Evolutionary conservation across 2,329 filamentous ascomycete genomes (phyloP).

Genomic region (Aureobasidium namibiae): DNA sequence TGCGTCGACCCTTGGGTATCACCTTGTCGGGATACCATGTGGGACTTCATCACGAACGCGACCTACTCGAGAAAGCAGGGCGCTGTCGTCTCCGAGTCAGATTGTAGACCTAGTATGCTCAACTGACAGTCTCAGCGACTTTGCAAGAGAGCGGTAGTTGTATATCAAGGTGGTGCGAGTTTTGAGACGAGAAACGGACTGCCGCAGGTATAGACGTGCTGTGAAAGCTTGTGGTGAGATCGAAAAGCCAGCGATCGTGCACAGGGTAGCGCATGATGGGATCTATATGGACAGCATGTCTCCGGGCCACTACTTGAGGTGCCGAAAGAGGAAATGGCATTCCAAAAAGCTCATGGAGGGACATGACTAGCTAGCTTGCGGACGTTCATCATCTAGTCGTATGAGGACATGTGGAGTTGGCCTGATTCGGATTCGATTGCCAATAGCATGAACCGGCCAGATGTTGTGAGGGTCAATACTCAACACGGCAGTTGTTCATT

Average conservation of each 20-base stretch:
- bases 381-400: not conserved
- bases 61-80: not conserved
- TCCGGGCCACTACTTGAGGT: not conserved
- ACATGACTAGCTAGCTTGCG: not conserved
- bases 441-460: not conserved
- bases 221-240: too few relatives aligned
- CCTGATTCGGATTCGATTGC: not conserved
- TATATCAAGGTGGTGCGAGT: not conserved
- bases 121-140: not conserved
- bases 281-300: not conserved
- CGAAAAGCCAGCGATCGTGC: not conserved
- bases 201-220: too few relatives aligned
- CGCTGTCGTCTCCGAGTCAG: not conserved
- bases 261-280: not conserved
- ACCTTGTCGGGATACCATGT: not conserved
- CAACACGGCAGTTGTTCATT: not conserved
- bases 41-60: not conserved
- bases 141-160: not conserved
- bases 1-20: not conserved
- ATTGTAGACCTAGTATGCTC: not conserved
- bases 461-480: not conserved
- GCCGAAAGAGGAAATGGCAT: not conserved
- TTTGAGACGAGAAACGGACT: not conserved
- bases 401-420: not conserved
- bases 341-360: not conserved